Percentiles rank a stretch among this genome's conserved stretches.
phyloP scores from a whole-genome alignment of 23 red algal genomes.

The Gracilaria vermiculophylla region DNA sequence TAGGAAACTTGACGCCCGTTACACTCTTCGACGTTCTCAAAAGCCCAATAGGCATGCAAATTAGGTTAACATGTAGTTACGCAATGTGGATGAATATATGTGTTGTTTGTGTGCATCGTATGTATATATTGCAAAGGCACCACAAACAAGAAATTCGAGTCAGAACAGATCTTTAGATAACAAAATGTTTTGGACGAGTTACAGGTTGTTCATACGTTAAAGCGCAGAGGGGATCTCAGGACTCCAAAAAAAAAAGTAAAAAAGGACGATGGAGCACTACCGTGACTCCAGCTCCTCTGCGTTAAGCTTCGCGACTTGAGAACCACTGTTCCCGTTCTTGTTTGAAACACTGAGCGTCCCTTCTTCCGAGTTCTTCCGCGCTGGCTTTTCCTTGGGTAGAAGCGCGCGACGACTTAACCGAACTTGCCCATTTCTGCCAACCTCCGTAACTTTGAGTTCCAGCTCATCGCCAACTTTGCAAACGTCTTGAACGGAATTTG shows the following conservation, averaged over 20 bases:
- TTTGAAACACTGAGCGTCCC: neutral
- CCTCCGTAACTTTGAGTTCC: conserved; percentile 66
- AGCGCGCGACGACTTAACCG: conserved; percentile 71
- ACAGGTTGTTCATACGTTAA: conserved; percentile 19
- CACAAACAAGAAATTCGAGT: conserved; percentile 21
- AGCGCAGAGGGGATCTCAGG: neutral
- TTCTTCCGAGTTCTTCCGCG: neutral
- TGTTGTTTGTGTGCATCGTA: neutral
- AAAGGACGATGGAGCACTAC: neutral
- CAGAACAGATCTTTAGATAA: conserved; percentile 30
- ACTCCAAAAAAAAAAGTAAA: neutral
- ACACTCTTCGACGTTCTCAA: conserved; percentile 4
- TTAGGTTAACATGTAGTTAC: neutral
- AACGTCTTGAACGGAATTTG: conserved; percentile 76
- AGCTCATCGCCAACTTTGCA: conserved; percentile 74
- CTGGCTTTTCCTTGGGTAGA: neutral
- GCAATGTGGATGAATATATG: neutral
- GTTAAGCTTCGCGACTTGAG: neutral
- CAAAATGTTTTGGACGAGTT: conserved; percentile 32
- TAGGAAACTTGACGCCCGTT: neutral
- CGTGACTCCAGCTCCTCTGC: neutral
- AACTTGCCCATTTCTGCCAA: conserved; percentile 70
- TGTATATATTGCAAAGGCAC: conserved; percentile 2
- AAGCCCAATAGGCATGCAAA: conserved; percentile 2
- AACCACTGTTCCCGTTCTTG: neutral